These are phyloP conservation scores for Triadica sebifera DNA, from an alignment of 345 rosid species.

Conservation along the genomic window DNA sequence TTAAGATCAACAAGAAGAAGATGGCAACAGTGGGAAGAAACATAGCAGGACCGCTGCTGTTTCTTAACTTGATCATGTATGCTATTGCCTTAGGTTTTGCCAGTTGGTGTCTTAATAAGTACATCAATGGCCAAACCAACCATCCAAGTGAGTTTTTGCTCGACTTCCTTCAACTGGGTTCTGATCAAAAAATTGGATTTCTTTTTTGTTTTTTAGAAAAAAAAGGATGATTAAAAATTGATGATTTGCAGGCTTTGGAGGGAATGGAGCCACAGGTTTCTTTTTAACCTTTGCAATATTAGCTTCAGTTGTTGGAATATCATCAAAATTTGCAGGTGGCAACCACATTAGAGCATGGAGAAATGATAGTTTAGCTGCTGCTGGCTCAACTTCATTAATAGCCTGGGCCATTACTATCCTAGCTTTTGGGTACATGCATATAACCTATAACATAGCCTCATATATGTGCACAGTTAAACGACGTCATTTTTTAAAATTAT, in stretches of 20 bases:
- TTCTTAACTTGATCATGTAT: constrained; percentile 79
- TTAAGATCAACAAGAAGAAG: background rate
- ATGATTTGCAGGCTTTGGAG: constrained; percentile 61
- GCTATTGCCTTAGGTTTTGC: constrained; percentile 72
- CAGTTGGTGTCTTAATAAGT: constrained; percentile 75
- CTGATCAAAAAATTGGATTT: background rate
- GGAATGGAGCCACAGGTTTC: constrained; percentile 82
- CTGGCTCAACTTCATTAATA: constrained; percentile 57
- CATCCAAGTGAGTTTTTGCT: constrained; percentile 60
- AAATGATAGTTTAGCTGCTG: constrained; percentile 75
- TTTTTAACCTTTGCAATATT: constrained; percentile 59
- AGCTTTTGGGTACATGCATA: constrained; percentile 58
- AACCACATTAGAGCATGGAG: constrained; percentile 80
- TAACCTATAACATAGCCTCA: background rate
- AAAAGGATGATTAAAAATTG: background rate
- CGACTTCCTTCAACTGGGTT: background rate
- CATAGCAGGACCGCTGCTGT: constrained; percentile 86
- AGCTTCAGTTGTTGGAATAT: constrained; percentile 66
- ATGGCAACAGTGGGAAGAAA: constrained; percentile 81
- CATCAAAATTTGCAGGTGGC: constrained; percentile 68
- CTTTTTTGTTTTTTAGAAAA: no score
- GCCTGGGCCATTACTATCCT: constrained; percentile 83
- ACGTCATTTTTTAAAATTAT: background rate
- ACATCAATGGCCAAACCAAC: constrained; percentile 70
- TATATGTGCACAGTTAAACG: no score